Conservation (phyloP, 257 asterid genomes). For the Dorcoceras hygrometricum region DNA sequence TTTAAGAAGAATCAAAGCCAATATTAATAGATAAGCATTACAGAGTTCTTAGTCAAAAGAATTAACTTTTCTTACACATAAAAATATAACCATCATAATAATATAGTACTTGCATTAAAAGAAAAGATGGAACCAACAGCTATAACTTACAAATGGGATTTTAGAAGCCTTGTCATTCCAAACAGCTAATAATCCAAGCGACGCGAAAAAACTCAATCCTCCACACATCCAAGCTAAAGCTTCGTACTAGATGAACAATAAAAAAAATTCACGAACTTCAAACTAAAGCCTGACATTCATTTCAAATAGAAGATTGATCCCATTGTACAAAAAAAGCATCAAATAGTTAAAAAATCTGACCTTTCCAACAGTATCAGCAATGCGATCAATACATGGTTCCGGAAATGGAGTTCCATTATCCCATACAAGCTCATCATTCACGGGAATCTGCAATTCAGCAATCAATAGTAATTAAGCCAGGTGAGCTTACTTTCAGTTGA, state of each 20-base stretch:
- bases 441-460: conserved; percentile 50
- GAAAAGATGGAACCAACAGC: background rate
- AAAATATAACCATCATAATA: background rate
- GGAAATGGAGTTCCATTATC: conserved; percentile 90
- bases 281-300: conserved; percentile 5
- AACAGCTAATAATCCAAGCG: conserved; percentile 70
- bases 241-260: conserved; percentile 54
- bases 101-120: background rate
- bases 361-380: conserved; percentile 94
- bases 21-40: background rate
- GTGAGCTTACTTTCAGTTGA: background rate
- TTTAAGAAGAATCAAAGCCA: background rate
- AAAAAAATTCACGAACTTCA: conserved; percentile 9
- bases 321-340: background rate
- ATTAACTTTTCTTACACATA: background rate
- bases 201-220: conserved; percentile 68
- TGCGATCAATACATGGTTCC: conserved; percentile 90
- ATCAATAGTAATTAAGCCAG: background rate
- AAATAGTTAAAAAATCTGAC: conserved; percentile 29
- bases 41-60: background rate
- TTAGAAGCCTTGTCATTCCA: conserved; percentile 95
- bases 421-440: conserved; percentile 83
- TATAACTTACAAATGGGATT: conserved; percentile 78
- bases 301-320: background rate
- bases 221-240: conserved; percentile 90